phyloP scores from a whole-genome alignment of 1,284 basidiomycete genomes.

The Laetiporus sulphureus region DNA sequence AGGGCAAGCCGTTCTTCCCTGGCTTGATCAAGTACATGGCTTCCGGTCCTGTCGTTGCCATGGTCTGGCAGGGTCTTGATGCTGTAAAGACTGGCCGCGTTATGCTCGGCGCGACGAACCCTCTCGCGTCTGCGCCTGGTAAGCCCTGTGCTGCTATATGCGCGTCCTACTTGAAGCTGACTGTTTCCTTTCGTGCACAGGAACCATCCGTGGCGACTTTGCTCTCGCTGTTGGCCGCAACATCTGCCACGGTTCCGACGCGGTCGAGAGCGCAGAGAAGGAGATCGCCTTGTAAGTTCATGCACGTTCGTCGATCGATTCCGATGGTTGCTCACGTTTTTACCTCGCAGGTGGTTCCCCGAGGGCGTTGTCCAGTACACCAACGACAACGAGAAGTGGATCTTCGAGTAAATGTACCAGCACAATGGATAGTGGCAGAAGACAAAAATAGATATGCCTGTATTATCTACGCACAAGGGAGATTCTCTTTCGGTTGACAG shows the following conservation, averaged over 20 bases:
- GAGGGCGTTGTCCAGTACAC: constrained; percentile 78
- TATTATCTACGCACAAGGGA: background rate
- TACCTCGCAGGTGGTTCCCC: constrained; percentile 67
- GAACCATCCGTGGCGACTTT: constrained; percentile 90
- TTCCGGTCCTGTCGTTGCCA: constrained; percentile 92
- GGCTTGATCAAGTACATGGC: constrained; percentile 93
- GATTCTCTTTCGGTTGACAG: background rate
- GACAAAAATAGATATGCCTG: constrained; percentile 6
- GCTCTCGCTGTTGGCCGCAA: constrained; percentile 91
- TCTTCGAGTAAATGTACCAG: constrained; percentile 69
- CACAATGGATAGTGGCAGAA: background rate
- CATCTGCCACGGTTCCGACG: constrained; percentile 93
- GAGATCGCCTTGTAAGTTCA: constrained; percentile 79
- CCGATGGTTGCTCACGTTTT: background rate
- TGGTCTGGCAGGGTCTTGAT: constrained; percentile 97
- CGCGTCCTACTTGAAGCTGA: background rate
- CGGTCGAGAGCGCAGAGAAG: constrained; percentile 86
- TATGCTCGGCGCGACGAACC: constrained; percentile 98
- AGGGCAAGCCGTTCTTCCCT: constrained; percentile 89
- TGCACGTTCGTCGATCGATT: too few species aligned
- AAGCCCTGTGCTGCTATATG: constrained; percentile 17
- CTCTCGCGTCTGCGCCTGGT: constrained; percentile 85
- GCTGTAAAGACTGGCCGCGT: constrained; percentile 94
- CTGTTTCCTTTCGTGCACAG: constrained; percentile 27
- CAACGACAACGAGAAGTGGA: constrained; percentile 62